These are phyloP conservation scores for Pseudonectria buxi DNA, from an alignment of 2,329 filamentous ascomycete species.

Conservation along the genomic window DNA sequence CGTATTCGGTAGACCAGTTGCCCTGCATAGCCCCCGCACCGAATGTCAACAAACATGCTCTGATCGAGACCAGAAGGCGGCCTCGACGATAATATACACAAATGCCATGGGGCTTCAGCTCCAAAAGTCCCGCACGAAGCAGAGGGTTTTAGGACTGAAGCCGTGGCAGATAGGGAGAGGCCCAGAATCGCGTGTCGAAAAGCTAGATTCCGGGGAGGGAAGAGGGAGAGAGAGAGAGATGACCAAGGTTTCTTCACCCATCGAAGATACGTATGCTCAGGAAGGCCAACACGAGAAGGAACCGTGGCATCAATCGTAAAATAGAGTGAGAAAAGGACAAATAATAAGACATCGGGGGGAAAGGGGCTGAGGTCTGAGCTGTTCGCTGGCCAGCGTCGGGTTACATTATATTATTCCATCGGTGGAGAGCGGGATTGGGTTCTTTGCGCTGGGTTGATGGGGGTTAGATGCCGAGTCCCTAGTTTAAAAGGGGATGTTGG, in stretches of 20 bases:
- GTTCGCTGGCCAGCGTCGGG: conserved; percentile 16
- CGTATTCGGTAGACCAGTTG: conserved; percentile 4
- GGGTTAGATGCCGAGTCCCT: conserved; percentile 5
- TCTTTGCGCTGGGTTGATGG: conserved; percentile 13
- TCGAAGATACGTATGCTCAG: conserved; percentile 7
- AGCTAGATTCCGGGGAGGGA: conserved; percentile 3
- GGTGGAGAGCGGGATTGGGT: conserved; percentile 14
- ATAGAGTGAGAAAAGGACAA: conserved; percentile 13
- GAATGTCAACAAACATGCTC: conserved; percentile 8
- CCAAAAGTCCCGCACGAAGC: background rate
- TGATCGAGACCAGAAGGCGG: conserved; percentile 9
- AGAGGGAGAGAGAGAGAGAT: conserved; percentile 5
- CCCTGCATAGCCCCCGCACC: conserved; percentile 6
- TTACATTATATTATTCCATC: conserved; percentile 23
- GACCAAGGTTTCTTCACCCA: conserved; percentile 4
- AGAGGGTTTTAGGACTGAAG: no score
- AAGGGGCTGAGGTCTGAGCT: conserved; percentile 13
- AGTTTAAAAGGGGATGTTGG: conserved; percentile 61
- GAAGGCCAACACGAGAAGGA: conserved; percentile 2
- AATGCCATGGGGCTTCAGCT: conserved; percentile 6
- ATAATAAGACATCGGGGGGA: conserved; percentile 26
- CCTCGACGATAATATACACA: conserved; percentile 24
- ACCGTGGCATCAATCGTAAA: conserved; percentile 14
- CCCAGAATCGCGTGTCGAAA: background rate
- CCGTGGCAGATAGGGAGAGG: background rate